Conservation (phyloP, 2,329 filamentous ascomycete genomes). For the Sporothrix luriei region DNA sequence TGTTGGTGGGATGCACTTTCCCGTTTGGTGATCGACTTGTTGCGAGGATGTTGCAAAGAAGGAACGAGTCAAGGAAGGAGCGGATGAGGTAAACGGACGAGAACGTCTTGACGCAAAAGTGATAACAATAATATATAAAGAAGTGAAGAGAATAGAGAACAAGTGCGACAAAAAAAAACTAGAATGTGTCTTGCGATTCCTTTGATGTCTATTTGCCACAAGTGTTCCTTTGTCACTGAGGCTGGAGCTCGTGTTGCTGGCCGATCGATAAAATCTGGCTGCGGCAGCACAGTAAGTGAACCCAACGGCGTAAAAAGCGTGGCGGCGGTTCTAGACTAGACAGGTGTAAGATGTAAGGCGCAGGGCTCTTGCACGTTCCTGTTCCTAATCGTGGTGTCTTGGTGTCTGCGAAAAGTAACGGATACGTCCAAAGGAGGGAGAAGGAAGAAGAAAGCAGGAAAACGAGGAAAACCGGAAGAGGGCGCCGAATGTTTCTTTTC, state of each 20-base stretch:
- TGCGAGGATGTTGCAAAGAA: neutral
- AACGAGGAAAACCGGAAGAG: slow-evolving; percentile 10
- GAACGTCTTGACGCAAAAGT: neutral
- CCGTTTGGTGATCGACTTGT: slow-evolving; percentile 6
- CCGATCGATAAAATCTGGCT: slow-evolving; percentile 5
- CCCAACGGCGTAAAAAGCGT: slow-evolving; percentile 1
- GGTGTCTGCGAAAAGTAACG: neutral
- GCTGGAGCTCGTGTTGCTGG: neutral
- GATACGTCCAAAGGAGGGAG: neutral
- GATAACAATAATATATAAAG: neutral
- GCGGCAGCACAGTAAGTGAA: neutral
- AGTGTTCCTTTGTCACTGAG: slow-evolving; percentile 9
- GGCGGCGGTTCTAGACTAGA: slow-evolving; percentile 15
- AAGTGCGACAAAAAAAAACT: neutral
- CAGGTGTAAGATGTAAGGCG: slow-evolving; percentile 14
- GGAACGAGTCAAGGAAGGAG: slow-evolving; percentile 6
- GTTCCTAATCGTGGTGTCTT: slow-evolving; percentile 12
- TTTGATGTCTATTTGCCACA: slow-evolving; percentile 20
- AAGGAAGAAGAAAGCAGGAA: slow-evolving; percentile 11
- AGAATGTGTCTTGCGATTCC: neutral
- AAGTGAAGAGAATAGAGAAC: neutral
- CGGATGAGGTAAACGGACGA: neutral
- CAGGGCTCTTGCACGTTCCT: slow-evolving; percentile 11
- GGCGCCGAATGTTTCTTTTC: slow-evolving; percentile 31
- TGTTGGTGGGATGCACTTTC: slow-evolving; percentile 20